These are phyloP conservation scores for Termitomyces sp. DNA, from an alignment of 1,284 basidiomycete species.

Conservation along the genomic window DNA sequence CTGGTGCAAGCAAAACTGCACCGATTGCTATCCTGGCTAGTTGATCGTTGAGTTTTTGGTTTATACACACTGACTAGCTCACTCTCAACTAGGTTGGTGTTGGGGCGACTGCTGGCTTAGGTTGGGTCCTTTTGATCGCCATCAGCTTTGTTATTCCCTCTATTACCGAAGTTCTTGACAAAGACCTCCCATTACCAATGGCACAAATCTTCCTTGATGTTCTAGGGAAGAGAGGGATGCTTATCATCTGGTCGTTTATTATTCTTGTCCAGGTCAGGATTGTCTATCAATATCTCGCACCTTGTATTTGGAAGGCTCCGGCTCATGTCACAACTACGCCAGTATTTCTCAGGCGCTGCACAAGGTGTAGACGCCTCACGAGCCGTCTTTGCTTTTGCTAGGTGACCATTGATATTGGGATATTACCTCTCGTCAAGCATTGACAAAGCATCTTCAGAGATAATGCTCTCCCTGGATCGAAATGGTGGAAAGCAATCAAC, in stretches of 20 bases:
- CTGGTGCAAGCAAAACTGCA: conserved; percentile 61
- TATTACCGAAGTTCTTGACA: conserved; percentile 45
- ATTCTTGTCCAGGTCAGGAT: conserved; percentile 46
- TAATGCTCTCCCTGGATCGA: conserved; percentile 66
- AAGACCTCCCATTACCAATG: conserved; percentile 60
- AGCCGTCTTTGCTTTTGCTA: conserved; percentile 2
- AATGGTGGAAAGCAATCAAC: conserved; percentile 62
- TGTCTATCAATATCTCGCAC: not conserved
- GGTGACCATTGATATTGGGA: not conserved
- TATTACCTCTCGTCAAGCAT: not conserved
- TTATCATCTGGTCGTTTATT: conserved; percentile 65
- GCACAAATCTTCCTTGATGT: conserved; percentile 64
- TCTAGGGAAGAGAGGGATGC: conserved; percentile 65
- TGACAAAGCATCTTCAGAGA: conserved; percentile 43
- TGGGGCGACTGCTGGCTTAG: not conserved
- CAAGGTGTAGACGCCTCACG: conserved; percentile 3
- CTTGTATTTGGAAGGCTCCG: not conserved
- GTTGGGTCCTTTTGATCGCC: not conserved
- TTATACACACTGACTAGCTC: not conserved
- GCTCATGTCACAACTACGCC: not conserved
- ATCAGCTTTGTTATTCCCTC: conserved; percentile 21
- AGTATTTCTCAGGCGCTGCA: conserved; percentile 1
- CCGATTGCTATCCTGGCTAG: conserved; percentile 74
- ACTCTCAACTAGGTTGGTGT: not conserved
- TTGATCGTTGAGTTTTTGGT: conserved; percentile 33